Conservation (phyloP, 345 rosid species). For the Eucalyptus curtisii region DNA sequence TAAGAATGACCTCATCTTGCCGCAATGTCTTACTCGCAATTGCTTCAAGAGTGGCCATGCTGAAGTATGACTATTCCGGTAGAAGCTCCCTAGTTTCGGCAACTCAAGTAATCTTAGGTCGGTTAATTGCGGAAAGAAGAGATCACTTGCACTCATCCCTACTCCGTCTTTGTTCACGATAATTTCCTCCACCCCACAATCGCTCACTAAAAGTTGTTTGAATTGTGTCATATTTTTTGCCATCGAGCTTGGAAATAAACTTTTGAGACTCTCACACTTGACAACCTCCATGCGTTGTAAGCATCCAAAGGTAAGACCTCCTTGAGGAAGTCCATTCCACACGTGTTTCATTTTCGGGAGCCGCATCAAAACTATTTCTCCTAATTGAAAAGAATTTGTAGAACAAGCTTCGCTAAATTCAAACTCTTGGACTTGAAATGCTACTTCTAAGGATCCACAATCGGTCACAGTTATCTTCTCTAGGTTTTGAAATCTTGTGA, state of each 20-base stretch:
- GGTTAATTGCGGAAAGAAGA: too few relatives aligned
- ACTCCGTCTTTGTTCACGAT: background rate
- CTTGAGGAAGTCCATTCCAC: background rate
- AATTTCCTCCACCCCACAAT: background rate
- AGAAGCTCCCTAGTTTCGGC: background rate
- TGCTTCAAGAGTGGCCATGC: background rate
- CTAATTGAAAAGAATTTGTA: too few relatives aligned
- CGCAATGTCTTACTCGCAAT: background rate
- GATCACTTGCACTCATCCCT: background rate
- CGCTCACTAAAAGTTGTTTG: accelerated
- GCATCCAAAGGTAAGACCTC: background rate
- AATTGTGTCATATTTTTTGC: background rate
- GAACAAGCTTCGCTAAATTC: accelerated
- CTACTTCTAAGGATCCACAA: background rate
- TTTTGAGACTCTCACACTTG: background rate
- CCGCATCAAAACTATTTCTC: accelerated
- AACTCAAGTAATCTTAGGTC: too few relatives aligned
- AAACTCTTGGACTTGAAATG: background rate
- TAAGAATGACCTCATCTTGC: background rate
- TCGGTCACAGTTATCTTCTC: accelerated
- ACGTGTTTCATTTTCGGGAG: background rate
- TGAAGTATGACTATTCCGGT: too few relatives aligned
- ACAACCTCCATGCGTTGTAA: accelerated
- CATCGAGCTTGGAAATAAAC: background rate
- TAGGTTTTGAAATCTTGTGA: background rate